Evolutionary conservation across 2,329 filamentous ascomycete species (phyloP).

Genomic region (Cladosporium sp.): DNA sequence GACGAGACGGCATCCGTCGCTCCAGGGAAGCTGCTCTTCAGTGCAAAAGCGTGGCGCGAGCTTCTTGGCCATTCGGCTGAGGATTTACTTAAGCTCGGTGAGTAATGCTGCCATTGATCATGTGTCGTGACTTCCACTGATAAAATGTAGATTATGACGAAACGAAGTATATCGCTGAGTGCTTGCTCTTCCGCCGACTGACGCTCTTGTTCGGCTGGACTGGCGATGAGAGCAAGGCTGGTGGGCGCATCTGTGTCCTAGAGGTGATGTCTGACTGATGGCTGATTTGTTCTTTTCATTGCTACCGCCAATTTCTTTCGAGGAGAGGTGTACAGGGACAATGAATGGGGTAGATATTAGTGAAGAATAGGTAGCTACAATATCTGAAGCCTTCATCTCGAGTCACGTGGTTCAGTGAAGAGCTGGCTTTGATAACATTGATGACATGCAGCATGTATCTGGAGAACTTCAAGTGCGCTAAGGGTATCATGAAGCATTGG

Average conservation of each 20-base stretch:
- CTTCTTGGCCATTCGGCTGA: slow-evolving; percentile 42
- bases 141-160: slow-evolving; percentile 27
- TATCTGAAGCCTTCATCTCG: too few species aligned
- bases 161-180: slow-evolving; percentile 48
- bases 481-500: too few species aligned
- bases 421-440: too few species aligned
- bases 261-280: slow-evolving; percentile 27
- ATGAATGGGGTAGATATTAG: too few species aligned
- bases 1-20: slow-evolving; percentile 54
- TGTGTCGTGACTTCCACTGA: not conserved
- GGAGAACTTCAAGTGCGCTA: too few species aligned
- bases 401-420: too few species aligned
- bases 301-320: not conserved
- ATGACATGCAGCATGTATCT: too few species aligned
- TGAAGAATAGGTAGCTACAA: too few species aligned
- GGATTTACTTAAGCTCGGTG: slow-evolving; percentile 38
- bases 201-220: slow-evolving; percentile 55
- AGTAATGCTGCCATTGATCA: not conserved
- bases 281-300: not conserved
- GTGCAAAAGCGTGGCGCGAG: slow-evolving; percentile 48
- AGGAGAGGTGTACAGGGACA: not conserved
- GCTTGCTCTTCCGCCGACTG: slow-evolving; percentile 48
- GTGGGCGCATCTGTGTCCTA: slow-evolving; percentile 33
- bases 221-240: slow-evolving; percentile 27
- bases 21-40: slow-evolving; percentile 51